Evolutionary conservation across 192 early-diverging fungal genomes (phyloP), one percentile per base, ranked within the genome.

Genomic region (Nowakowskiella sp.): DNA sequence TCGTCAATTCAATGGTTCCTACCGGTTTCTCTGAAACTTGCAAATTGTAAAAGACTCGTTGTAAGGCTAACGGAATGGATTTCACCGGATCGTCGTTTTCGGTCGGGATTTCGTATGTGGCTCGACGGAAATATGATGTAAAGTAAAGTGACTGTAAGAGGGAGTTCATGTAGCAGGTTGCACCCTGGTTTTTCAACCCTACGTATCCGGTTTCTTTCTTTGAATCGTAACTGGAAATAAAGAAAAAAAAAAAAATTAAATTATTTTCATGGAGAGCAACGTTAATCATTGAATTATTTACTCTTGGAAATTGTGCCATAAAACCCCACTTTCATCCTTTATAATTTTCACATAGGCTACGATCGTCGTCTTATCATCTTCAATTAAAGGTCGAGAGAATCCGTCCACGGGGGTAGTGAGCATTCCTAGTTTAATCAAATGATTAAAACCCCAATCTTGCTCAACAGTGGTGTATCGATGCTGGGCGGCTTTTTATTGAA

Each of bases 121-220:
- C 86, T 62, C 67, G 47, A 19, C 95, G 83, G 65, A 99, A 95
- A 58, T 86, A 85, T 61, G 83, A 94, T 9, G 92, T 95, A 59
- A 87, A 95, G 58, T 87, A 97, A 27, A 97, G 73, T 21, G 89
- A 92, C 61, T 99, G 96, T 31, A 99, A 75, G 16, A 97, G 71
- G 45, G 92, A 94, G 74, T 97, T 99, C 91, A 99, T 93, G 65
- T 99, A 99, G 71, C 96, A 93, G 0, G 96, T 99, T 1, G 93
- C 92, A 13, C 92, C 96, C 66, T 97, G 94, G 65, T 99, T 99
- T 57, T 87, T 87, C 49, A 99, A 68, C 0, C 93, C 95, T 23
- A 97, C 90, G 66, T 74, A 92, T 7, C 95, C 93, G 28, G 92
- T 92, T 62, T 82, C 74, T 48, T 78, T 76, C 64, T 88, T 90